These are phyloP conservation scores for Colletotrichum zoysiae DNA, from an alignment of 2,329 filamentous ascomycete genomes.

Conservation along the genomic window DNA sequence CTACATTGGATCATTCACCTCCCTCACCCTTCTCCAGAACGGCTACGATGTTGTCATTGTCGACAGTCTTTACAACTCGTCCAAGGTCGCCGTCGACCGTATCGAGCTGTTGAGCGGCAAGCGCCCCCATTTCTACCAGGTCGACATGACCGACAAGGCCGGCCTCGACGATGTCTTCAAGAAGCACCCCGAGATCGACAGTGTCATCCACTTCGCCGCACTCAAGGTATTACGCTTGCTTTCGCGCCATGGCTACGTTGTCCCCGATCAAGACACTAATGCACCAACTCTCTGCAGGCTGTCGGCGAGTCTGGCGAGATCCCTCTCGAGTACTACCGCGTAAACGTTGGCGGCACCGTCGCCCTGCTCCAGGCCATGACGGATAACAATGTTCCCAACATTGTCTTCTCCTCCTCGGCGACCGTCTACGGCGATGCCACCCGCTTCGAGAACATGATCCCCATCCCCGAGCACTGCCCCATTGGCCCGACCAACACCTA, in stretches of 20 bases:
- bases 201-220: slow-evolving; percentile 98
- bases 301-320: slow-evolving; percentile 96
- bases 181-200: slow-evolving; percentile 93
- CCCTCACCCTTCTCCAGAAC: slow-evolving; percentile 90
- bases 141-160: slow-evolving; percentile 88
- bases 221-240: slow-evolving; percentile 81
- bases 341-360: slow-evolving; percentile 95
- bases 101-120: slow-evolving; percentile 95
- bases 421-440: slow-evolving; percentile 99
- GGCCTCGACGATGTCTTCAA: slow-evolving; percentile 88
- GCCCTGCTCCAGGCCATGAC: slow-evolving; percentile 88
- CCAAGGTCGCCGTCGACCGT: slow-evolving; percentile 88
- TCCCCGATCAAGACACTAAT: not conserved
- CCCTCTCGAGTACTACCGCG: slow-evolving; percentile 96
- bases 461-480: slow-evolving; percentile 96
- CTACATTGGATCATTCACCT: slow-evolving; percentile 99
- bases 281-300: slow-evolving; percentile 67
- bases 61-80: slow-evolving; percentile 98
- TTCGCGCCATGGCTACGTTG: not conserved
- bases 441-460: slow-evolving; percentile 97
- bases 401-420: slow-evolving; percentile 98
- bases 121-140: slow-evolving; percentile 85
- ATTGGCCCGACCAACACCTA: slow-evolving; percentile 98
- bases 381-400: slow-evolving; percentile 91
- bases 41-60: slow-evolving; percentile 97